These are phyloP conservation scores for Lyophyllum atratum DNA, from an alignment of 768 basidiomycete genomes.

Conservation along the genomic window DNA sequence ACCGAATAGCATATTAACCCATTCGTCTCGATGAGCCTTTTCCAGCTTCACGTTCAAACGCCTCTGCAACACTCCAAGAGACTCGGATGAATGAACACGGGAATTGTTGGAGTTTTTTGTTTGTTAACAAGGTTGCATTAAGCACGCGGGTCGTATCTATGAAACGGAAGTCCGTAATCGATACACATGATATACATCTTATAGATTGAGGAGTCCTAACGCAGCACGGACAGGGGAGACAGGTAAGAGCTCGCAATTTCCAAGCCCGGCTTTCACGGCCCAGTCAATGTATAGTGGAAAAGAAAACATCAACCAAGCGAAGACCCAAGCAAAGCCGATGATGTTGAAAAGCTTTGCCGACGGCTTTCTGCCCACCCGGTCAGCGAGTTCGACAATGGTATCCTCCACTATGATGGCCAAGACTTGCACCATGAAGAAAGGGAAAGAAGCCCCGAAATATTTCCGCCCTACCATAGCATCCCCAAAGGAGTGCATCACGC, in stretches of 20 bases:
- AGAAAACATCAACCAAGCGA: conserved; percentile 7
- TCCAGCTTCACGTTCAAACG: no score
- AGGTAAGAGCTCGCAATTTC: conserved; percentile 4
- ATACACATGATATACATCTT: no score
- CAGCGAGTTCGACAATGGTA: conserved; percentile 17
- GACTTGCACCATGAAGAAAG: conserved; percentile 31
- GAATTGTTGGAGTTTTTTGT: no score
- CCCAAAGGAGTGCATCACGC: conserved; percentile 27
- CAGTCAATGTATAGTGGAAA: conserved; percentile 13
- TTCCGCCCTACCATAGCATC: conserved; percentile 24
- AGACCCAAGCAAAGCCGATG: conserved; percentile 9
- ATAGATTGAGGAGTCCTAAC: no score
- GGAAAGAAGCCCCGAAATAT: conserved; percentile 20
- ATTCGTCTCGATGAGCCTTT: no score
- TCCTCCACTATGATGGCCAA: conserved; percentile 32
- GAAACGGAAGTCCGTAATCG: no score
- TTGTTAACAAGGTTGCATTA: no score
- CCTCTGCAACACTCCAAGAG: no score
- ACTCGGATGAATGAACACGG: no score
- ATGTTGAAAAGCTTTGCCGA: background rate
- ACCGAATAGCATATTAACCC: no score
- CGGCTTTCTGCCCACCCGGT: background rate
- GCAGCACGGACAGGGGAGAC: conserved; percentile 8
- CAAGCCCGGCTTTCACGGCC: conserved; percentile 10
- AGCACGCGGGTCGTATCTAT: no score